Evolutionary conservation across 1,284 basidiomycete genomes (phyloP).

Genomic region (Ganoderma meredithae): DNA sequence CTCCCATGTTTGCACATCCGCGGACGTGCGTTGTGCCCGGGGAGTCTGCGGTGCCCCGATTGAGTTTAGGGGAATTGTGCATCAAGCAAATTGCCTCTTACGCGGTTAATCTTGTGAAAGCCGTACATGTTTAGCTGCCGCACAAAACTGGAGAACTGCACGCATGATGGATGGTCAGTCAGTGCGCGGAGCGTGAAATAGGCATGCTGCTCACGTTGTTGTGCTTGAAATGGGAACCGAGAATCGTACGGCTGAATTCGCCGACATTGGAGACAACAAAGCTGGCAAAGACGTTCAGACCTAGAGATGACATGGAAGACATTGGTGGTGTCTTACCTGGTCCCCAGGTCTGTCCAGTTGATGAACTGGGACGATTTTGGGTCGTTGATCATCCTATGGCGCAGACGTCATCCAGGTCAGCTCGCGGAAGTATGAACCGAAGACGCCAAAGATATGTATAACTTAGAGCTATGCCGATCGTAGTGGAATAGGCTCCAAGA

Average conservation of each 20-base stretch:
- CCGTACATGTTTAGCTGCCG: slow-evolving; percentile 93
- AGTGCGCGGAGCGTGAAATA: background rate
- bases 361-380: slow-evolving; percentile 80
- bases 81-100: slow-evolving; percentile 41
- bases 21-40: slow-evolving; percentile 80
- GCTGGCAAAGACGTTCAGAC: slow-evolving; percentile 41
- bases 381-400: slow-evolving; percentile 79
- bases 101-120: slow-evolving; percentile 85
- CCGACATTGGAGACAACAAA: slow-evolving; percentile 85
- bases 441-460: slow-evolving; percentile 23
- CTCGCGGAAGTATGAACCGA: slow-evolving; percentile 14
- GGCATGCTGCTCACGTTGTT: slow-evolving; percentile 67
- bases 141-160: slow-evolving; percentile 87
- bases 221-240: slow-evolving; percentile 85
- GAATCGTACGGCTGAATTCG: slow-evolving; percentile 82
- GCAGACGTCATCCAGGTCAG: slow-evolving; percentile 11
- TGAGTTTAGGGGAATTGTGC: slow-evolving; percentile 1
- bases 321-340: slow-evolving; percentile 51
- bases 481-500: slow-evolving; percentile 20
- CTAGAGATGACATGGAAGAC: slow-evolving; percentile 14
- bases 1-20: slow-evolving; percentile 87
- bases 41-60: slow-evolving; percentile 63
- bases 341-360: slow-evolving; percentile 79
- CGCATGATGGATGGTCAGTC: slow-evolving; percentile 5
- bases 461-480: slow-evolving; percentile 19